Evolutionary conservation across 2,329 filamentous ascomycete species (phyloP).

Genomic region (Microsporum canis): DNA sequence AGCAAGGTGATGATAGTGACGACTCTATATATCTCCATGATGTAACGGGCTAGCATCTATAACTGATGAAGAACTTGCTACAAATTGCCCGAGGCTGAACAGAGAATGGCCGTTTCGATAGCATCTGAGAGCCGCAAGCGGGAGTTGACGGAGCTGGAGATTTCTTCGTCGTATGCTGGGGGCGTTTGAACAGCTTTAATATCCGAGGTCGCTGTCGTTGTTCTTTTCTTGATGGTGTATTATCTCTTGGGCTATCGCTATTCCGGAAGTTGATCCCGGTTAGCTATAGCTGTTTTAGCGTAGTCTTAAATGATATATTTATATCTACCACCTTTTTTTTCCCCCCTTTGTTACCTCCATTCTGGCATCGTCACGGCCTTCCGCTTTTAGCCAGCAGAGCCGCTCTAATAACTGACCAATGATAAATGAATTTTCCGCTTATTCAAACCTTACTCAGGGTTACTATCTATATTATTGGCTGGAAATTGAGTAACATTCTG

Average conservation of each 20-base stretch:
- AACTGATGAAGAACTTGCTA: background rate
- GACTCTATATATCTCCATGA: slow-evolving; percentile 4
- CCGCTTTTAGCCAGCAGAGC: background rate
- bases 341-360: background rate
- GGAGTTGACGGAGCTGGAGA: background rate
- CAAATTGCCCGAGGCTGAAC: background rate
- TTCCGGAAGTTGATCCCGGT: background rate
- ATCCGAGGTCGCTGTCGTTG: background rate
- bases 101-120: background rate
- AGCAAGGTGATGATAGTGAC: background rate
- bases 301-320: background rate
- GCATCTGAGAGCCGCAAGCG: background rate
- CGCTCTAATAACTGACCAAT: background rate
- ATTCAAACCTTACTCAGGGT: background rate
- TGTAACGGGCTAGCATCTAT: background rate
- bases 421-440: too few relatives aligned
- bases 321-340: background rate
- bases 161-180: background rate
- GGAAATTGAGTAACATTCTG: background rate
- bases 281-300: background rate
- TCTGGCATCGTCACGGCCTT: background rate
- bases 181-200: background rate
- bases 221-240: slow-evolving; percentile 2
- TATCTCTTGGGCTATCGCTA: background rate
- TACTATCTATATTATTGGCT: background rate